Percentiles rank a stretch among this genome's conserved stretches.
Evolutionary conservation across 345 rosid genomes (phyloP).

Genomic region (Camelina neglecta): DNA sequence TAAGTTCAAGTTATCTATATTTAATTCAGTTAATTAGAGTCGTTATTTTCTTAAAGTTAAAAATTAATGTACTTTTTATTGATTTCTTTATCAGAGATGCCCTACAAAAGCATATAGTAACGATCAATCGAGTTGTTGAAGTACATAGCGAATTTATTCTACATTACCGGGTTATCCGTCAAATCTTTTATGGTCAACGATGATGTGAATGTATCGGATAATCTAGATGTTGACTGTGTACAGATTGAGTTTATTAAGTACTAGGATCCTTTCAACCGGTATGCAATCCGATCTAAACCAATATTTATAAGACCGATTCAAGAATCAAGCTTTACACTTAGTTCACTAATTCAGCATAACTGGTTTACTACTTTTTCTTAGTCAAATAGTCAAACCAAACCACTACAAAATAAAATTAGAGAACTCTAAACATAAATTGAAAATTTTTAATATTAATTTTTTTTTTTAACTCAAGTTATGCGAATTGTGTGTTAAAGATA

Average conservation of each 20-base stretch:
- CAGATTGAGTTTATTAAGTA: background rate
- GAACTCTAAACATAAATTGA: too few species aligned
- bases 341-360: background rate
- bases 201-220: background rate
- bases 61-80: slow-evolving; percentile 7
- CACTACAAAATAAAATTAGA: too few species aligned
- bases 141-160: slow-evolving; percentile 21
- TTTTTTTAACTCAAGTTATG: background rate
- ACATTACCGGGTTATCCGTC: background rate
- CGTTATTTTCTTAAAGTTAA: background rate
- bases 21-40: slow-evolving; percentile 10
- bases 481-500: background rate
- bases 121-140: slow-evolving; percentile 1
- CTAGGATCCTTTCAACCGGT: background rate
- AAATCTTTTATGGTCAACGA: slow-evolving; percentile 5
- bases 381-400: background rate
- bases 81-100: slow-evolving; percentile 3
- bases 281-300: background rate
- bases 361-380: background rate
- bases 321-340: background rate
- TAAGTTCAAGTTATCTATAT: slow-evolving; percentile 9
- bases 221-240: background rate
- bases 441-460: too few species aligned
- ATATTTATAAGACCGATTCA: background rate
- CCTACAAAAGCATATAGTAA: slow-evolving; percentile 20